phyloP scores from a whole-genome alignment of 768 basidiomycete genomes.

The Lactarius hatsudake region DNA sequence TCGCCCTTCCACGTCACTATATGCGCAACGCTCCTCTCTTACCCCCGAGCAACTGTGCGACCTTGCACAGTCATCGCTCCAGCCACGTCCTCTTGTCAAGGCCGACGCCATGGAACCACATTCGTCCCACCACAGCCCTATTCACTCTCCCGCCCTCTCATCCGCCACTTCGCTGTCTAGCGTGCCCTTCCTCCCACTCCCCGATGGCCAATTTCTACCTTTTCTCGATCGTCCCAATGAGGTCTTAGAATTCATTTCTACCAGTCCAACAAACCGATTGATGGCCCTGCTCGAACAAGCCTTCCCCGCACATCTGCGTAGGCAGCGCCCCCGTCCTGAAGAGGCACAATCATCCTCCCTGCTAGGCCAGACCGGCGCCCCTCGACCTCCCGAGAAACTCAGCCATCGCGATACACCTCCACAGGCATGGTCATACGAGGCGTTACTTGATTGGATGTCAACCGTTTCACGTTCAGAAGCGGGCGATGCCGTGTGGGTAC shows the following conservation, averaged over 20 bases:
- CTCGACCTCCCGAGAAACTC: neutral
- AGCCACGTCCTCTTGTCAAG: conserved; percentile 1
- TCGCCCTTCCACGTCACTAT: conserved; percentile 15
- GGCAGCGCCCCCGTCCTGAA: conserved; percentile 2
- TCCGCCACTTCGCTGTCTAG: neutral
- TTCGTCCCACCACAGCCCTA: conserved; percentile 1
- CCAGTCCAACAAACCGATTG: conserved; percentile 26
- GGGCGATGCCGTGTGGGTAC: conserved; percentile 24
- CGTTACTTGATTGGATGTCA: conserved; percentile 28
- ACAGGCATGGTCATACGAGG: conserved; percentile 23
- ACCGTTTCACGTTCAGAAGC: conserved; percentile 21
- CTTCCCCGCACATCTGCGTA: conserved; percentile 24
- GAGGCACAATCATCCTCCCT: neutral
- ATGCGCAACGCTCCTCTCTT: conserved; percentile 20
- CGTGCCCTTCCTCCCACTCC: conserved; percentile 18
- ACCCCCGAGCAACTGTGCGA: conserved; percentile 26
- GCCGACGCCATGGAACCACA: neutral
- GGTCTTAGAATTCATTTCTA: conserved; percentile 26
- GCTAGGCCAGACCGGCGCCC: neutral
- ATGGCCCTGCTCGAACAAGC: conserved; percentile 28
- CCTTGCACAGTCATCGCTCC: conserved; percentile 22
- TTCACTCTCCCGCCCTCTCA: conserved; percentile 6
- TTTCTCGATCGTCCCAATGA: conserved; percentile 27
- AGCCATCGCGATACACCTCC: conserved; percentile 9
- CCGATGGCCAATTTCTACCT: conserved; percentile 26